Evolutionary conservation across 345 rosid species (phyloP), one percentile per base, ranked within the genome.

Genomic region (Cochlearia excelsa): DNA sequence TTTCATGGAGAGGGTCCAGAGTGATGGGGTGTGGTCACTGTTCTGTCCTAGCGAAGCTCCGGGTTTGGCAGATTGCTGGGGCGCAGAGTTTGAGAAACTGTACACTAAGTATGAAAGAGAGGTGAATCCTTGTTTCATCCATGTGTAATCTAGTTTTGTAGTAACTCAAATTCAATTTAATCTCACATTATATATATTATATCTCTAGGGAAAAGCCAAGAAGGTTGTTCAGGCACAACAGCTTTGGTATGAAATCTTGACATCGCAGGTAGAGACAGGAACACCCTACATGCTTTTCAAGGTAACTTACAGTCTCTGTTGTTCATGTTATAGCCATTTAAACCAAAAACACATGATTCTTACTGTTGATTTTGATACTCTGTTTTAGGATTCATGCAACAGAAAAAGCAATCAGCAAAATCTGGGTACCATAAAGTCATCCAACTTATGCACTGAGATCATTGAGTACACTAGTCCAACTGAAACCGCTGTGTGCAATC

Each of bases 241-340:
- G 67, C 87, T 86, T 1, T 92, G 96, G 96, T 84, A 81, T 72
- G 96, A 84, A 67, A 76, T 92, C 42, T 66, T 92, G 69, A 86
- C 75, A 52, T 86, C 98, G 16, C 98, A 92, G 67, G 84, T 92
- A n/a, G 98, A 92, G 77, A 92, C 98, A 40, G 98, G 98, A 42
- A 92, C 95, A 9, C 98, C 98, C 31, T 92, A 92, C 64, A 92
- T 92, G 96, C 86, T 92, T 47, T 92, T 80, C 72, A 92, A 92
- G 95, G 98, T 92, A n/a, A n/a, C n/a, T n/a, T n/a, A n/a, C n/a
- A n/a, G n/a, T n/a, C n/a, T n/a, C n/a, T n/a, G n/a, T n/a, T n/a
- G n/a, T n/a, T n/a, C 34, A 30, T 2, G 28, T 23, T 54, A 7
- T 16, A 7, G 11, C 1, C 2, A 4, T 16, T 0, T 16, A 16